Evolutionary conservation across 2,329 filamentous ascomycete genomes (phyloP).

Genomic region (Thielaviopsis punctulata): DNA sequence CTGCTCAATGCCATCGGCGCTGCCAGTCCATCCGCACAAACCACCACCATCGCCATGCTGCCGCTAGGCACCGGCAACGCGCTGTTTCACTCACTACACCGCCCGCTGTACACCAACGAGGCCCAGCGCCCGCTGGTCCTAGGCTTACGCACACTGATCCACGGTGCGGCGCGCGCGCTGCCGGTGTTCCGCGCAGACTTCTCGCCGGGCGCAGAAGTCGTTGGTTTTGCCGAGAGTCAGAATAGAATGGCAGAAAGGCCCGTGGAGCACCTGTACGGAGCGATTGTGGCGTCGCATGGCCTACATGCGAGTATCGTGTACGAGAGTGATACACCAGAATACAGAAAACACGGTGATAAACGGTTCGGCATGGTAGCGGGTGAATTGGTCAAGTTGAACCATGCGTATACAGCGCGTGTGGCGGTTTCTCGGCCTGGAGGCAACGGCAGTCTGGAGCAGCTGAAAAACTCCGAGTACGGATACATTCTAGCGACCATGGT

Average conservation of each 20-base stretch:
- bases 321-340: conserved; percentile 72
- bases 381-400: conserved; percentile 44
- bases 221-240: conserved; percentile 19
- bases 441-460: conserved; percentile 14
- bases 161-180: conserved; percentile 35
- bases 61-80: conserved; percentile 51
- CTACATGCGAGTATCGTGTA: conserved; percentile 79
- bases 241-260: conserved; percentile 2
- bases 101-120: conserved; percentile 30
- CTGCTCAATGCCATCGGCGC: conserved; percentile 45
- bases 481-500: conserved; percentile 66
- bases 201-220: conserved; percentile 35
- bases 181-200: conserved; percentile 48
- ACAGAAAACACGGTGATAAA: conserved; percentile 57
- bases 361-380: conserved; percentile 75
- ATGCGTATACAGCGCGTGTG: conserved; percentile 32
- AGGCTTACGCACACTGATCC: conserved; percentile 40
- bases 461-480: conserved; percentile 32
- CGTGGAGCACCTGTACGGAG: conserved; percentile 41
- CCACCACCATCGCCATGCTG: conserved; percentile 33
- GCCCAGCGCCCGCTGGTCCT: conserved; percentile 28
- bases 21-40: conserved; percentile 3
- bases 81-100: conserved; percentile 44
- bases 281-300: conserved; percentile 78
- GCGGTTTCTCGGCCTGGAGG: conserved; percentile 16